phyloP scores from a whole-genome alignment of 371 early-diverging fungal species.

The Mucor indicus region DNA sequence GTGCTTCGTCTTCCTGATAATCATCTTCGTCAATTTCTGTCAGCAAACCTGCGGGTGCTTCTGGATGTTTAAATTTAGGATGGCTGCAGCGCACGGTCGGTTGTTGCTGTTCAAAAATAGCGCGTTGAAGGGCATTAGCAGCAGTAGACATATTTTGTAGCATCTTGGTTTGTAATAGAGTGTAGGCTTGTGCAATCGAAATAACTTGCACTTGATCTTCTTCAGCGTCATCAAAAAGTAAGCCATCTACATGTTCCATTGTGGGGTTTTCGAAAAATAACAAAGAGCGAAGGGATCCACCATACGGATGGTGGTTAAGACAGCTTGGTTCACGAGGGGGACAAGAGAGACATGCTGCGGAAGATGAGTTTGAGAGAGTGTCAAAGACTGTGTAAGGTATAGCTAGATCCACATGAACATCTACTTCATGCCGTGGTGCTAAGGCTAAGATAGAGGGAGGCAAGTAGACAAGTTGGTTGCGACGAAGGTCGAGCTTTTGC shows the following conservation, averaged over 20 bases:
- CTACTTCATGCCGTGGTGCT: conserved; percentile 20
- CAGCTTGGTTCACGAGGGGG: not conserved
- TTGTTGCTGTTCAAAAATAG: not conserved
- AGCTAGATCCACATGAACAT: conserved; percentile 10
- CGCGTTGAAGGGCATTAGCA: not conserved
- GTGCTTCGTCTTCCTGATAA: not conserved
- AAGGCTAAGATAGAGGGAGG: conserved; percentile 42
- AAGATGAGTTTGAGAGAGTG: not conserved
- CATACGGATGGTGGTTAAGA: conserved; percentile 12
- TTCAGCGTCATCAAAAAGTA: conserved; percentile 12
- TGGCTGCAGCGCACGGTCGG: not conserved
- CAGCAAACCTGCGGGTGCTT: not conserved
- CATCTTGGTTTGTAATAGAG: not conserved
- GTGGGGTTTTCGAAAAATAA: conserved; percentile 27
- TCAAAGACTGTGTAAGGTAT: conserved; percentile 14
- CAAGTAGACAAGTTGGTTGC: conserved; percentile 45
- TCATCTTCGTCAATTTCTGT: conserved; percentile 9
- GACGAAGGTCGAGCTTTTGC: conserved; percentile 52
- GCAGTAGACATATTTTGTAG: not conserved
- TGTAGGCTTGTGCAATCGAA: not conserved
- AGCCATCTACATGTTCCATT: conserved; percentile 25
- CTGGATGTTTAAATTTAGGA: conserved; percentile 1
- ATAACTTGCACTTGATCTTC: not conserved
- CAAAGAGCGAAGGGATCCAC: conserved; percentile 29
- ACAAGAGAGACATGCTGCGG: too few relatives aligned